Percentiles rank a stretch among this genome's conserved stretches.
Evolutionary conservation across 2,329 filamentous ascomycete species (phyloP).

Genomic region (Emmonsiellopsis sp.): DNA sequence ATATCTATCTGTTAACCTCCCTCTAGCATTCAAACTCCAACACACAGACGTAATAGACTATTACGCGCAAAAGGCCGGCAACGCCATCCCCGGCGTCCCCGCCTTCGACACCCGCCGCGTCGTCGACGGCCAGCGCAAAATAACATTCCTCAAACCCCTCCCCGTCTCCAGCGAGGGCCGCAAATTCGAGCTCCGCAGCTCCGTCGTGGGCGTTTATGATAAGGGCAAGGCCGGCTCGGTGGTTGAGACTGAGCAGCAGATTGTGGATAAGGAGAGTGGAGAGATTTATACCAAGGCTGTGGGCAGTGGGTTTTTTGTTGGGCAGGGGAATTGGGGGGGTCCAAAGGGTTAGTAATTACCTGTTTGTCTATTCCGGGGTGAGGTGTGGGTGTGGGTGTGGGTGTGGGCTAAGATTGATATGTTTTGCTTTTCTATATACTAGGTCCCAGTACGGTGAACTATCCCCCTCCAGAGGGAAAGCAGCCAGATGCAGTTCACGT

Average conservation of each 20-base stretch:
- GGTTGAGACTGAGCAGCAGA: slow-evolving; percentile 66
- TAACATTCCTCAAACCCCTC: slow-evolving; percentile 67
- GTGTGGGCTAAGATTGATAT: slow-evolving; percentile 4
- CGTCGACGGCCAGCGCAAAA: slow-evolving; percentile 75
- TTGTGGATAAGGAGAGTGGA: slow-evolving; percentile 60
- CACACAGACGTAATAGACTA: slow-evolving; percentile 75
- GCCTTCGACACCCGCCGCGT: slow-evolving; percentile 65
- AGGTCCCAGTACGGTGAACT: slow-evolving; percentile 64
- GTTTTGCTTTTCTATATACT: slow-evolving; percentile 11
- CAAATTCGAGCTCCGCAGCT: slow-evolving; percentile 67
- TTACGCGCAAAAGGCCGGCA: slow-evolving; percentile 59
- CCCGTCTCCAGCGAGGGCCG: slow-evolving; percentile 62
- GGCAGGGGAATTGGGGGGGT: slow-evolving; percentile 75
- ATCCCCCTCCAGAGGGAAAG: slow-evolving; percentile 64
- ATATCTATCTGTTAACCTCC: neutral
- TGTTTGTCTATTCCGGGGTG: neutral
- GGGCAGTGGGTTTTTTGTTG: slow-evolving; percentile 69
- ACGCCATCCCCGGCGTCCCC: slow-evolving; percentile 66
- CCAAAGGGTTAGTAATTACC: slow-evolving; percentile 58
- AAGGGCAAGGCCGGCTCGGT: slow-evolving; percentile 79
- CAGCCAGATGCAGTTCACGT: slow-evolving; percentile 61
- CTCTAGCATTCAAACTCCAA: slow-evolving; percentile 63
- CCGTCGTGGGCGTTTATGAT: slow-evolving; percentile 79
- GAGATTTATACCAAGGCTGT: slow-evolving; percentile 64
- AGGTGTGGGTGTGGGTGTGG: neutral